These are phyloP conservation scores for Ilex aquifolium DNA, from an alignment of 257 asterid species.

Conservation along the genomic window DNA sequence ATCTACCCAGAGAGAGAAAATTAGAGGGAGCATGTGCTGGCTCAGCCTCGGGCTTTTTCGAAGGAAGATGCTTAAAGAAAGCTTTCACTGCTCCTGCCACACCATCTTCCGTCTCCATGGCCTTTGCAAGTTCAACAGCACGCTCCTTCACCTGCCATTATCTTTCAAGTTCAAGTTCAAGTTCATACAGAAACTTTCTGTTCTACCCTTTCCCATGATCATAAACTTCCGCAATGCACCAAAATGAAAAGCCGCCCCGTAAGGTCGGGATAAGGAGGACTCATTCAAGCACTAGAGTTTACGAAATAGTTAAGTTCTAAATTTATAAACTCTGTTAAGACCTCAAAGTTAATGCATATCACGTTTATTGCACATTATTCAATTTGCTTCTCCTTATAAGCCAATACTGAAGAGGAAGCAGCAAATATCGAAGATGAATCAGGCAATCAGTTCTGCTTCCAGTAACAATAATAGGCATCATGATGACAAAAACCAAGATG, in stretches of 20 bases:
- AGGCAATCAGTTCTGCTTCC: too few species aligned
- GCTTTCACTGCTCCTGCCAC: constrained; percentile 92
- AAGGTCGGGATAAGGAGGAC: too few species aligned
- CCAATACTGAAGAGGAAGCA: too few species aligned
- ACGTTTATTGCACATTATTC: too few species aligned
- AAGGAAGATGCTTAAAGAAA: constrained; percentile 77
- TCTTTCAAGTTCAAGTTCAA: constrained; percentile 16
- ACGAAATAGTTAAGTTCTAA: too few species aligned
- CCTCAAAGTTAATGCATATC: too few species aligned
- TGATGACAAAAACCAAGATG: neutral
- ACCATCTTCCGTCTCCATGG: constrained; percentile 93
- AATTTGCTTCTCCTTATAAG: too few species aligned
- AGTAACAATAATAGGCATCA: neutral
- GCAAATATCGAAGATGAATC: too few species aligned
- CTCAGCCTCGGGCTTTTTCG: constrained; percentile 41
- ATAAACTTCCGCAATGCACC: too few species aligned
- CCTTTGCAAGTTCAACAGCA: constrained; percentile 80
- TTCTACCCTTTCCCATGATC: neutral
- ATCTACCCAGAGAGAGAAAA: constrained; percentile 53
- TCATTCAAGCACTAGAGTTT: too few species aligned
- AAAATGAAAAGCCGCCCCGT: too few species aligned
- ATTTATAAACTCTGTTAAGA: too few species aligned
- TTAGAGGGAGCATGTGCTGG: constrained; percentile 39
- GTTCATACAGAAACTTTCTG: neutral
- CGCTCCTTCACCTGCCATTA: constrained; percentile 72